Percentiles rank a stretch among this genome's conserved stretches.
These are phyloP conservation scores for Geoglossum glabrum DNA, from an alignment of 495 filamentous ascomycete genomes.

Conservation along the genomic window DNA sequence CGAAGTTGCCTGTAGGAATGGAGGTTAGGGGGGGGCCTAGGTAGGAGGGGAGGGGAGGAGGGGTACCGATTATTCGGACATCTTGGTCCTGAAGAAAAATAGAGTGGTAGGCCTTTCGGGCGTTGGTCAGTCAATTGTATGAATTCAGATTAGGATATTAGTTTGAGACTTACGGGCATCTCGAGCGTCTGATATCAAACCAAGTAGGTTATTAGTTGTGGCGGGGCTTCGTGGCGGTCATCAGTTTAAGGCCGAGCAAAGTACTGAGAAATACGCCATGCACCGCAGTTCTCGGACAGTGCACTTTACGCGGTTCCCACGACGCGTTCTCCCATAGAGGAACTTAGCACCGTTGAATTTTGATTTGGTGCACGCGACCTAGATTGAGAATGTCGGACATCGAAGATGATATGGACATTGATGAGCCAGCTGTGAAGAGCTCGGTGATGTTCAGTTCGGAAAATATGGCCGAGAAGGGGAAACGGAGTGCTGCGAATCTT, in stretches of 20 bases:
- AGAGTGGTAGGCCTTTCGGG: constrained; percentile 65
- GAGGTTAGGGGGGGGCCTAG: background rate
- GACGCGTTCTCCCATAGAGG: background rate
- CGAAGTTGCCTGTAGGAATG: constrained; percentile 52
- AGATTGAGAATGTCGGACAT: constrained; percentile 58
- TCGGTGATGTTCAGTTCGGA: constrained; percentile 40
- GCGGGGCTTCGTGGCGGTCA: background rate
- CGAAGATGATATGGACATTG: constrained; percentile 77
- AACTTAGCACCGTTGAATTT: background rate
- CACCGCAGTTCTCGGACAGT: background rate
- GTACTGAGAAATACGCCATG: background rate
- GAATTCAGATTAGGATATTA: too few relatives aligned
- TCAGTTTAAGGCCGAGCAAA: background rate
- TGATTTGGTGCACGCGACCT: background rate
- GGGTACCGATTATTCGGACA: constrained; percentile 42
- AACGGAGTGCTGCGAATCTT: constrained; percentile 77
- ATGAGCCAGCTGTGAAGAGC: constrained; percentile 39
- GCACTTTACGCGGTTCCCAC: background rate
- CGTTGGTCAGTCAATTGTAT: background rate
- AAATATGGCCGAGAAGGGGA: constrained; percentile 31
- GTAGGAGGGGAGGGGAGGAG: constrained; percentile 11
- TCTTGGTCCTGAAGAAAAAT: constrained; percentile 71
- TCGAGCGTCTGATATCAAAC: too few relatives aligned
- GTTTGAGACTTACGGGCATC: too few relatives aligned
- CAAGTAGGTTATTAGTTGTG: too few relatives aligned